phyloP scores from a whole-genome alignment of 2,329 filamentous ascomycete genomes.

The Emydomyces testavorans region DNA sequence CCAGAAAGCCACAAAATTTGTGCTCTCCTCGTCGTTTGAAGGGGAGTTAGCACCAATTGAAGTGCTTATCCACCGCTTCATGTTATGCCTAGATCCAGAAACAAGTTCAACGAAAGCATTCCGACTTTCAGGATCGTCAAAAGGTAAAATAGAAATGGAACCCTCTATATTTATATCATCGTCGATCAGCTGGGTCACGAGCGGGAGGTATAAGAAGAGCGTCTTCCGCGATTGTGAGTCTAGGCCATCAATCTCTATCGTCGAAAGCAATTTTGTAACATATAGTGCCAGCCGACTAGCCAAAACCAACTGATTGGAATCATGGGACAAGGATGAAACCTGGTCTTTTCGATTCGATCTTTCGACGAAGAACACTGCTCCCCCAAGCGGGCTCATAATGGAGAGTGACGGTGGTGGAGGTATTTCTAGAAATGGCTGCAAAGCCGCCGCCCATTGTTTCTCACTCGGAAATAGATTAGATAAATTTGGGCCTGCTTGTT shows the following conservation, averaged over 20 bases:
- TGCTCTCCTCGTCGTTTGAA: not conserved
- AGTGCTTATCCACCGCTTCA: slow-evolving; percentile 35
- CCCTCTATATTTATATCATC: slow-evolving; percentile 49
- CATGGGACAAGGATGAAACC: slow-evolving; percentile 39
- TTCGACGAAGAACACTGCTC: slow-evolving; percentile 54
- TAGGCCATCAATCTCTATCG: slow-evolving; percentile 26
- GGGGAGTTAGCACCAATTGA: not conserved
- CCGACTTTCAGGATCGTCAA: slow-evolving; percentile 39
- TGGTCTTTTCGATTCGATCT: slow-evolving; percentile 20
- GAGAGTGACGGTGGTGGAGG: slow-evolving; percentile 49
- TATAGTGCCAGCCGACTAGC: slow-evolving; percentile 68
- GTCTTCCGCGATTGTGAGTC: slow-evolving; percentile 27
- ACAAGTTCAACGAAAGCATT: slow-evolving; percentile 44
- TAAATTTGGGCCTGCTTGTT: slow-evolving; percentile 8
- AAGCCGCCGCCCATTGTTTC: slow-evolving; percentile 53
- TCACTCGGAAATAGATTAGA: slow-evolving; percentile 51
- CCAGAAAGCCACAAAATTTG: slow-evolving; percentile 24
- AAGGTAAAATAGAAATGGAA: slow-evolving; percentile 44
- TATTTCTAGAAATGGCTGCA: slow-evolving; percentile 42
- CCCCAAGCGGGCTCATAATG: slow-evolving; percentile 61
- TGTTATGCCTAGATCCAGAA: slow-evolving; percentile 38
- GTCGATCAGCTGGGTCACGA: slow-evolving; percentile 47
- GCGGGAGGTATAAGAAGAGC: slow-evolving; percentile 41
- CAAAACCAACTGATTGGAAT: slow-evolving; percentile 58
- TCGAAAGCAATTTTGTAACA: slow-evolving; percentile 47